phyloP scores from a whole-genome alignment of 139 green algal species.

The Eudorina sp. region DNA sequence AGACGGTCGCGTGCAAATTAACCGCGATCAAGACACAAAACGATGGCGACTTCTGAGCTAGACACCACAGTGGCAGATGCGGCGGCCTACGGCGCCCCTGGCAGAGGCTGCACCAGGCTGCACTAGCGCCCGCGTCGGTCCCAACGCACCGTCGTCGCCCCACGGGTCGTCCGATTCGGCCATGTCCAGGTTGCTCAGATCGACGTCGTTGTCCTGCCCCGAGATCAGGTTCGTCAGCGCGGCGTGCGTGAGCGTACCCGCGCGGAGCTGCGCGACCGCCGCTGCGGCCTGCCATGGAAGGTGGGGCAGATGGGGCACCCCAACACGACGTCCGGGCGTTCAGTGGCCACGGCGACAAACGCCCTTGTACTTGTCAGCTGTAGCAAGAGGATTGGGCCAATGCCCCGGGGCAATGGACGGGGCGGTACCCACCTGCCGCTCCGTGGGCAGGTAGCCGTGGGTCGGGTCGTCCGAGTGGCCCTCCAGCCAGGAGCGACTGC shows the following conservation, averaged over 20 bases:
- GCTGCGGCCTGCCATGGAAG: constrained; percentile 1
- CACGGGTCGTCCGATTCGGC: background rate
- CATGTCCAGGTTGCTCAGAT: background rate
- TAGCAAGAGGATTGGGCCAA: background rate
- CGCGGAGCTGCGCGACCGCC: constrained; percentile 14
- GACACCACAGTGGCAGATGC: no score
- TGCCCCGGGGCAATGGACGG: no score
- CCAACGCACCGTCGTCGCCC: background rate
- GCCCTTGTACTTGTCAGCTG: no score
- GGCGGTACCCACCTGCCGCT: constrained; percentile 34
- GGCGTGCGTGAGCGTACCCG: background rate
- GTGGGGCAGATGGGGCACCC: no score
- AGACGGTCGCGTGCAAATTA: background rate
- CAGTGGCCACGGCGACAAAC: no score
- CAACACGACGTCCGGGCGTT: no score
- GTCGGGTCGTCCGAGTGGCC: constrained; percentile 2
- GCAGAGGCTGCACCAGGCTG: no score
- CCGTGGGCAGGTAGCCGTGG: constrained; percentile 3
- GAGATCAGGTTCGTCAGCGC: constrained; percentile 1
- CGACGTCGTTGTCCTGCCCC: background rate
- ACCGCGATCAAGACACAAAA: background rate
- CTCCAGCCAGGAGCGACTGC: constrained; percentile 52
- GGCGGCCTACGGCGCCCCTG: no score
- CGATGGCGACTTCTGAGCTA: no score
- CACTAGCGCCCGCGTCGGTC: no score